phyloP scores from a whole-genome alignment of 805 yeast species.

The Ogataea naganishii region DNA sequence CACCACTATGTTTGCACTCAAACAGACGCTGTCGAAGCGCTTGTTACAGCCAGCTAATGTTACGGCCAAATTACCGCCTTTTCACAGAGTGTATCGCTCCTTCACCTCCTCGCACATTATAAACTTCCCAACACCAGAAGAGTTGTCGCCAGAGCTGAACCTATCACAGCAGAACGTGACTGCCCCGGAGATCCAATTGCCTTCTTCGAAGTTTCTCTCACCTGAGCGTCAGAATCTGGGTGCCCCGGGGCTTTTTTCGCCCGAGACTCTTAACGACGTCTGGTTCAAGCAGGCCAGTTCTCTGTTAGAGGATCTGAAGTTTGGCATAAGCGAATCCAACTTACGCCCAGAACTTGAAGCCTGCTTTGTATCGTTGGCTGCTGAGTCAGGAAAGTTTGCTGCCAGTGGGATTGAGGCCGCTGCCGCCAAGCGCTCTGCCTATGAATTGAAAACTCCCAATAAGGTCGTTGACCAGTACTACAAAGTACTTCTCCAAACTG shows the following conservation, averaged over 20 bases:
- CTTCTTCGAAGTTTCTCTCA: too few species aligned
- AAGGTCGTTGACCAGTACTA: conserved; percentile 20
- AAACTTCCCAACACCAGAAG: too few species aligned
- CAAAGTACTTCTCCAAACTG: conserved; percentile 30
- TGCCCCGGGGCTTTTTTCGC: conserved; percentile 40
- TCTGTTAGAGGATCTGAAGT: conserved; percentile 32
- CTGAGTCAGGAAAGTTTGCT: conserved; percentile 7
- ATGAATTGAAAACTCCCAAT: conserved; percentile 15
- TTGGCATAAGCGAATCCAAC: conserved; percentile 22
- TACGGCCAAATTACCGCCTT: too few species aligned
- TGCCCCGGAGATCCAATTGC: conserved; percentile 15
- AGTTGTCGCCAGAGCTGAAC: conserved; percentile 5
- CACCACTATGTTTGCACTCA: too few species aligned
- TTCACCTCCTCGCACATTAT: too few species aligned
- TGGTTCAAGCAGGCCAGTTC: conserved; percentile 38
- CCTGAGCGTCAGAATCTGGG: conserved; percentile 29
- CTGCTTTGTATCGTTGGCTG: conserved; percentile 10
- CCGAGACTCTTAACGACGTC: conserved; percentile 37
- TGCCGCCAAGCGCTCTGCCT: conserved; percentile 11
- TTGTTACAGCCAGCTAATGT: too few species aligned
- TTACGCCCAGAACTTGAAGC: conserved; percentile 17
- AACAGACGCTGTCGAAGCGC: too few species aligned
- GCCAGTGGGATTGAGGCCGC: conserved; percentile 7
- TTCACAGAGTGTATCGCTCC: too few species aligned
- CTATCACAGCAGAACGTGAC: conserved; percentile 3